Evolutionary conservation across 2,329 filamentous ascomycete genomes (phyloP), one percentile per base, ranked within the genome.

Genomic region (Ophiostoma ulmi): DNA sequence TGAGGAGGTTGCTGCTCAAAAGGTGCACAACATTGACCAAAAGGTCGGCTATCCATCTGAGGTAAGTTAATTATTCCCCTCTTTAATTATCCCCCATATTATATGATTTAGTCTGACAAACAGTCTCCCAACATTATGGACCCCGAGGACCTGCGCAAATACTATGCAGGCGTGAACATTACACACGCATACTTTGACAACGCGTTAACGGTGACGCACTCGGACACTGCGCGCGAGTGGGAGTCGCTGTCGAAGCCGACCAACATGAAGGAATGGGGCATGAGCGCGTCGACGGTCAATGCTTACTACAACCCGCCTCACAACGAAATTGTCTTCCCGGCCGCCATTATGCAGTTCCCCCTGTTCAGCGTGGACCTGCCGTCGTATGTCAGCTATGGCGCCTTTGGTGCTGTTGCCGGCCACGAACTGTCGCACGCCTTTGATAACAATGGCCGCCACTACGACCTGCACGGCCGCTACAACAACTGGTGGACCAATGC

Each of bases 371-470:
- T 86, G 13, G 80, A 84, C 5, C 82, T 90, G 0, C 90, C 90
- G 0, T 80, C 85, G 35, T 92, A 91, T 74, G 79, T 91, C 52
- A 85, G 85, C 11, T 92, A 91, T 76, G 89, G 89, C n/a, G 87
- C 86, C 0, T 89, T 91, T 76, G 90, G 89, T 0, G 84, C 86
- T 1, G 84, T 91, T 2, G 86, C 86, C 10, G 90, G 89, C 1
- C 90, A 92, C 75, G 89, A 91, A 77, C 82, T 92, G 8, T 88
- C 87, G 3, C 90, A 92, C 74, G 89, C 87, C 14, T 91, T 92
- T 75, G 90, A 92, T 77, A 88, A 84, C 44, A 86, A 83, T 0
- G 89, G 89, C 10, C 83, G 87, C 22, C 84, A 88, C 74, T 91
- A 87, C 74, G 87, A 91, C 75, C 81, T 88, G 74, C 86, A 84